A percentile compares a stretch with the other conserved stretches of the same genome.
Conservation (phyloP, 352 stramenopile species). For the Blastocystis sp. region DNA sequence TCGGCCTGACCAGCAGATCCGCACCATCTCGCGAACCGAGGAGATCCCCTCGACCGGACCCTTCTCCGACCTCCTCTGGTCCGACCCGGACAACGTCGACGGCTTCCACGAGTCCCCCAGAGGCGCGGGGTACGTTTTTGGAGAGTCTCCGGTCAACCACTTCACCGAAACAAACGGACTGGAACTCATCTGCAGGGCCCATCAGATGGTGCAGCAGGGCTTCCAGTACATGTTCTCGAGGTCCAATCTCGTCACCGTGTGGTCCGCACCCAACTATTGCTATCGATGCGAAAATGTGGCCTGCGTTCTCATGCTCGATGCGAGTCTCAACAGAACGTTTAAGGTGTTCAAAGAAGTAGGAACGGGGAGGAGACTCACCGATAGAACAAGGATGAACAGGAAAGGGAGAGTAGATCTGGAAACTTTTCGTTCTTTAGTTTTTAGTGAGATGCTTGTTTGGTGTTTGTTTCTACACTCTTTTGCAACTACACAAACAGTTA, state of each 20-base stretch:
- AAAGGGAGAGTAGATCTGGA: background rate
- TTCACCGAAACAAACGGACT: constrained; percentile 82
- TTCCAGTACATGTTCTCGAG: constrained; percentile 80
- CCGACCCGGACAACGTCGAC: constrained; percentile 85
- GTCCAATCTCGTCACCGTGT: constrained; percentile 88
- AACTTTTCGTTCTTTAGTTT: constrained; percentile 46
- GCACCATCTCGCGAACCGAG: constrained; percentile 89
- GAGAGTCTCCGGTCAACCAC: constrained; percentile 73
- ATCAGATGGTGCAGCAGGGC: constrained; percentile 81
- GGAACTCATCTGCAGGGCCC: constrained; percentile 77
- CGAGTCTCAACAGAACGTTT: constrained; percentile 74
- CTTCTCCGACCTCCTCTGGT: constrained; percentile 95
- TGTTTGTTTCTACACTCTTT: background rate
- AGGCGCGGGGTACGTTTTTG: constrained; percentile 78
- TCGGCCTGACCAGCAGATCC: constrained; percentile 58
- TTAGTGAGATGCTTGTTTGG: constrained; percentile 22
- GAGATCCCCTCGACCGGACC: constrained; percentile 95
- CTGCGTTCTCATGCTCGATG: constrained; percentile 93
- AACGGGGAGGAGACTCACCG: background rate
- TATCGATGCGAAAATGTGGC: constrained; percentile 96
- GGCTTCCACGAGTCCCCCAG: constrained; percentile 78
- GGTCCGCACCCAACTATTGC: constrained; percentile 97
- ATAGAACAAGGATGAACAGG: constrained; percentile 54
- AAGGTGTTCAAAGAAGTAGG: constrained; percentile 62
- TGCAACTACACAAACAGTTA: too few species aligned